Percentiles rank a stretch among this genome's conserved stretches.
These are phyloP conservation scores for Curvularia hawaiiensis DNA, from an alignment of 2,329 filamentous ascomycete genomes.

Conservation along the genomic window DNA sequence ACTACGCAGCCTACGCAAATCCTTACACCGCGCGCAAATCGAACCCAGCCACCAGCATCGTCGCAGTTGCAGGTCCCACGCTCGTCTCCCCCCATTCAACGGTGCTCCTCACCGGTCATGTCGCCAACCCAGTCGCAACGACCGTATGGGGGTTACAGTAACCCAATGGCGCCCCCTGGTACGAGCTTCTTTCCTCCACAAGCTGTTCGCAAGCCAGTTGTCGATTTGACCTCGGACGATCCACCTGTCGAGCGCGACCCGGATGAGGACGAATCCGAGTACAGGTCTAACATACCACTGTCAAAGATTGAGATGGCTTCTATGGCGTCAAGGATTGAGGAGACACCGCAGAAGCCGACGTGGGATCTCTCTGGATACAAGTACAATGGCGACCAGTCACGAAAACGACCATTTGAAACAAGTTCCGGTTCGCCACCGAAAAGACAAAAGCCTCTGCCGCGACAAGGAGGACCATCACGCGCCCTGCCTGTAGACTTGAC, in stretches of 20 bases:
- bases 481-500: constrained; percentile 42
- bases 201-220: constrained; percentile 46
- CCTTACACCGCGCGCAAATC: constrained; percentile 50
- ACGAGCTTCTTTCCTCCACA: constrained; percentile 65
- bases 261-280: constrained; percentile 48
- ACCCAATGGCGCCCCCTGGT: constrained; percentile 76
- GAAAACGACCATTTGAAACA: constrained; percentile 37
- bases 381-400: constrained; percentile 27
- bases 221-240: constrained; percentile 54
- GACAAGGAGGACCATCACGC: constrained; percentile 41
- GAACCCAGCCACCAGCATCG: constrained; percentile 27
- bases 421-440: constrained; percentile 29
- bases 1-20: constrained; percentile 69
- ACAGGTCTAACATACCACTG: constrained; percentile 63
- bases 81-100: constrained; percentile 72
- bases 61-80: constrained; percentile 78
- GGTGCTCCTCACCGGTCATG: constrained; percentile 48
- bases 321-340: constrained; percentile 33
- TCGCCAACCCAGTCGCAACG: constrained; percentile 66
- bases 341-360: constrained; percentile 42
- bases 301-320: constrained; percentile 55
- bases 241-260: constrained; percentile 55
- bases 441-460: constrained; percentile 29
- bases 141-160: constrained; percentile 65
- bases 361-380: constrained; percentile 36